Evolutionary conservation across 257 asterid genomes (phyloP), one percentile per base, ranked within the genome.

Genomic region (Penstemon davidsonii): DNA sequence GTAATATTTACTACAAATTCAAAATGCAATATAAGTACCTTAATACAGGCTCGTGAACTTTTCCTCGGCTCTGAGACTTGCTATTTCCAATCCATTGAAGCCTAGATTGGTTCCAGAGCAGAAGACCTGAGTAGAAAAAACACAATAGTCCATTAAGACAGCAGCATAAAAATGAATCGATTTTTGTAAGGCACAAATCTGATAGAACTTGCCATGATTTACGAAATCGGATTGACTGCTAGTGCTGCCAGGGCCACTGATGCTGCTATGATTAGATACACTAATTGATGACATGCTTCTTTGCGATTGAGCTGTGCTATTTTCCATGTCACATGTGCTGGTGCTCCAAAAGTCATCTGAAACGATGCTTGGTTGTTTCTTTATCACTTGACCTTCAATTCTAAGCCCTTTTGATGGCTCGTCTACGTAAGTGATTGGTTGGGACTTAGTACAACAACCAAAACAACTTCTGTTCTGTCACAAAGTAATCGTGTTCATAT

Each of bases 261-360:
- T 19, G 65, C 74, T 51, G 72, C 52, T 77, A 71, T 73, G 94
- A 77, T 80, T 83, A 4, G 96, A 77, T 66, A 72, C 43, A 64
- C 90, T 87, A 77, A 87, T 77, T 4, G 96, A 87, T 19, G 96
- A 87, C 57, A 66, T 41, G 79, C 95, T 89, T 80, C 88, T 85
- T 73, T 87, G 95, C 18, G 96, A 87, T 68, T 79, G 95, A 74
- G 80, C 63, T 11, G 84, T 37, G 75, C 87, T 80, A 65, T 69
- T 75, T 18, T 89, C 95, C 74, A 86, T 25, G 49, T 89, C 95
- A 47, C 81, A 77, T 0, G 96, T 82, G 82, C 95, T 86, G 53
- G 88, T 83, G 85, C 96, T 89, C 95, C 96, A 87, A 68, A 87
- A 89, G 73, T 78, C 96, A 38, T 89, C 95, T 0, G 96, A 80